Evolutionary conservation across 208 protist genomes (phyloP), one percentile per base, ranked within the genome.

Genomic region (Novymonas esmeraldas): DNA sequence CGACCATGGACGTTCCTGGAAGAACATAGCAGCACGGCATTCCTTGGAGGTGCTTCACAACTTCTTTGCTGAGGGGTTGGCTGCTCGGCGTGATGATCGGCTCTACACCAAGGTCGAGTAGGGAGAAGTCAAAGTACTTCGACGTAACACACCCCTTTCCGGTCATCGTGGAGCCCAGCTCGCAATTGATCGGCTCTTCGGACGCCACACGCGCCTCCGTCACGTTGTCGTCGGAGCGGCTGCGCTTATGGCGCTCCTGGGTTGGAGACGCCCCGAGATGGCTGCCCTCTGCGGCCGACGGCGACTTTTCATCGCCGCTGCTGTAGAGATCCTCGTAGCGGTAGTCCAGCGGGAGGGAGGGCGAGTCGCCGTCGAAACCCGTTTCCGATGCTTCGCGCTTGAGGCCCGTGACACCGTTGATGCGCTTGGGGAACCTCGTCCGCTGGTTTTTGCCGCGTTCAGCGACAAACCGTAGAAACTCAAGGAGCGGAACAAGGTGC

Each of bases 1-100:
- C 73, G 16, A 90, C 69, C 67, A 81, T 54, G 1, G 84, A 78
- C 11, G 81, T 90, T 24, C 81, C 84, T 26, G 84, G 60, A 42
- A 76, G 54, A 0, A 90, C 51, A 42, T 85, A 87, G 63, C 80
- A 87, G 72, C 84, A 90, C 7, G 20, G 49, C 49, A 45, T 31
- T 5, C 84, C 84, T 22, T 77, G 41, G 6, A 79, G 14, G 31
- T 44, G 50, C 45, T 74, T 67, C 36, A 66, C 74, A 0, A 81
- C 24, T 20, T 64, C 66, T 36, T 50, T 63, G 2, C 34, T 57
- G 9, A 68, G 9, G 6, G 2, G 7, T 14, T 41, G 20, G 16
- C 36, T 22, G 1, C 28, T 11, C 26, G 68, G 20, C 6, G 31
- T 34, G 6, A 68, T 38, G 13, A 77, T 60, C 1, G 62, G 57